Conservation (phyloP, 208 protist genomes). For the Trypanosoma melophagium region DNA sequence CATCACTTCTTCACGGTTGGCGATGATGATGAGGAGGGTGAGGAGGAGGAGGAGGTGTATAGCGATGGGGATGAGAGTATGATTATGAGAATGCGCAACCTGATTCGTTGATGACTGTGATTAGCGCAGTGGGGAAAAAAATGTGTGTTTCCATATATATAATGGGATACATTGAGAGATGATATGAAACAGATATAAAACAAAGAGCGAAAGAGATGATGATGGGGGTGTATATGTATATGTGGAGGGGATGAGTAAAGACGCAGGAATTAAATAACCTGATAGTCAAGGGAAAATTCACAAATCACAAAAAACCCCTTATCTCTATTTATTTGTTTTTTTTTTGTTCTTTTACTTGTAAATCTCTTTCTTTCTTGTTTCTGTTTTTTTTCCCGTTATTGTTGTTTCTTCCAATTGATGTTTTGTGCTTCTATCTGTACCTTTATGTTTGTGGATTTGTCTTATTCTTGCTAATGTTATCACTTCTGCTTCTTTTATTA, state of each 20-base stretch:
- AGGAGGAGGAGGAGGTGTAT: conserved; percentile 29
- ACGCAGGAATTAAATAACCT: no score
- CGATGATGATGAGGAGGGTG: conserved; percentile 43
- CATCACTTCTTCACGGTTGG: conserved; percentile 49
- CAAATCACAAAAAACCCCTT: neutral
- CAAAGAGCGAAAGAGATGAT: no score
- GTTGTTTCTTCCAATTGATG: neutral
- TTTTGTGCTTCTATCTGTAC: no score
- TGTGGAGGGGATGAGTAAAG: no score
- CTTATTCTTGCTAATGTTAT: no score
- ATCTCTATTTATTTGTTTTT: neutral
- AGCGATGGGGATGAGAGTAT: conserved; percentile 39
- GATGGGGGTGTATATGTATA: no score
- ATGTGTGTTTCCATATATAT: no score
- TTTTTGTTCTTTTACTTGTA: conserved; percentile 21
- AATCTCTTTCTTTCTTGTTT: neutral
- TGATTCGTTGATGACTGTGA: conserved; percentile 14
- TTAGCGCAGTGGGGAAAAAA: neutral
- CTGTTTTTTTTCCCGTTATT: conserved; percentile 15
- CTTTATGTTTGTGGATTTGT: no score
- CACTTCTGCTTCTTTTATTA: no score
- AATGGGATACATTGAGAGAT: no score
- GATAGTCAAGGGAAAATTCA: no score
- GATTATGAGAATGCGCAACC: conserved; percentile 46
- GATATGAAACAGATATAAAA: no score